Evolutionary conservation across 495 filamentous ascomycete genomes (phyloP).

Genomic region (Niebla homalea): DNA sequence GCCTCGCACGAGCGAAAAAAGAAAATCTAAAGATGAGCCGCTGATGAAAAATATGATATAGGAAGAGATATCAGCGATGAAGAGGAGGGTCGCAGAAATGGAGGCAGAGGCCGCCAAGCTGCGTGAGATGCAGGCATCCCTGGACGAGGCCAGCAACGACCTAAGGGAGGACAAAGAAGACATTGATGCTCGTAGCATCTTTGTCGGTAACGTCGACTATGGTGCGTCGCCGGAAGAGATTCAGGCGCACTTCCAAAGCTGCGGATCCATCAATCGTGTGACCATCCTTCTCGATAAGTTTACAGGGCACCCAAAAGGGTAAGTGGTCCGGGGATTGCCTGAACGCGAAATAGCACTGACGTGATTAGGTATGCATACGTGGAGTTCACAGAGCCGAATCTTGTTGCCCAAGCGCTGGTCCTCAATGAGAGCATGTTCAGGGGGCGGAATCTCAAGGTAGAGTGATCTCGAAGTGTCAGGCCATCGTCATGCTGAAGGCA

Average conservation of each 20-base stretch:
- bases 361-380: constrained; percentile 87
- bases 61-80: constrained; percentile 98
- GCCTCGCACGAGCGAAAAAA: constrained; percentile 11
- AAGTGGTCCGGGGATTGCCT: constrained; percentile 23
- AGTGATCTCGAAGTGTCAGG: constrained; percentile 9
- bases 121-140: constrained; percentile 84
- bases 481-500: constrained; percentile 9
- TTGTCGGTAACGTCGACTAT: constrained; percentile 98
- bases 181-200: constrained; percentile 88
- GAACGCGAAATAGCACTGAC: constrained; percentile 4
- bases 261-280: constrained; percentile 93
- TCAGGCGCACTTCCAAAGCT: constrained; percentile 96
- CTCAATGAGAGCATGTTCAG: constrained; percentile 96
- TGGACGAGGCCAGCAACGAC: constrained; percentile 73
- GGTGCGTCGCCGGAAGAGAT: constrained; percentile 96
- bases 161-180: constrained; percentile 90
- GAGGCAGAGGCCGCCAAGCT: constrained; percentile 94
- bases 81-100: constrained; percentile 96
- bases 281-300: constrained; percentile 98
- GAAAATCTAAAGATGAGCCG: constrained; percentile 11
- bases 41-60: constrained; percentile 25
- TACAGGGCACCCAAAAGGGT: constrained; percentile 97
- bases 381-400: constrained; percentile 88
- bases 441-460: constrained; percentile 84
- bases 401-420: constrained; percentile 86